phyloP scores from a whole-genome alignment of 768 basidiomycete genomes.

The Kwoniella botswanensis region DNA sequence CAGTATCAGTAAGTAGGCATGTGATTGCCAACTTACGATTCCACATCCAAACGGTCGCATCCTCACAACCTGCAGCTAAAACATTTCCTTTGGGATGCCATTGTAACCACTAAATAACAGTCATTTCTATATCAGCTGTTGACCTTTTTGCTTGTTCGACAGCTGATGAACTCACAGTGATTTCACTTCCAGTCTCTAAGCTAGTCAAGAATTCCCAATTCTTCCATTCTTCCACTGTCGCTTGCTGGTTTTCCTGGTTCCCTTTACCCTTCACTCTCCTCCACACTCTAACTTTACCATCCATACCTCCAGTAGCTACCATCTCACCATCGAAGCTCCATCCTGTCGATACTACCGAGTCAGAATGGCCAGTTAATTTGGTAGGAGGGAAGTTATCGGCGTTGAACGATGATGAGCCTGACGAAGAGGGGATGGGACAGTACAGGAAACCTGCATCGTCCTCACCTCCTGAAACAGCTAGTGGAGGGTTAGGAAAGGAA shows the following conservation, averaged over 20 bases:
- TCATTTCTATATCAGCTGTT: background rate
- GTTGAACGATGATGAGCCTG: constrained; percentile 37
- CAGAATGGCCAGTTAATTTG: constrained; percentile 87
- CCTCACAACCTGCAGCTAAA: constrained; percentile 88
- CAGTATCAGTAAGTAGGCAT: too few relatives aligned
- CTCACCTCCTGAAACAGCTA: constrained; percentile 91
- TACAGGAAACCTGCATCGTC: constrained; percentile 92
- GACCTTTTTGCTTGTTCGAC: background rate
- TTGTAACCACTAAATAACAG: constrained; percentile 72
- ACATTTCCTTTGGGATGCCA: constrained; percentile 96
- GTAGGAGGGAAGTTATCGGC: constrained; percentile 47
- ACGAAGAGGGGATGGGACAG: constrained; percentile 48
- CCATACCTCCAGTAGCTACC: constrained; percentile 97
- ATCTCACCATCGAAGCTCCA: constrained; percentile 91
- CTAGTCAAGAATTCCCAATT: constrained; percentile 95
- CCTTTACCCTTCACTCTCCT: constrained; percentile 65
- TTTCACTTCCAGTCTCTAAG: constrained; percentile 92
- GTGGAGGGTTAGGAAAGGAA: constrained; percentile 65
- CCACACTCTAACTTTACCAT: constrained; percentile 93
- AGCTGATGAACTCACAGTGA: constrained; percentile 69
- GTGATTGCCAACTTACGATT: constrained; percentile 68
- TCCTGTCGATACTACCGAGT: constrained; percentile 78
- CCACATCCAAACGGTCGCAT: constrained; percentile 95
- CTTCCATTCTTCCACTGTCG: constrained; percentile 68
- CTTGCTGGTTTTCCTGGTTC: constrained; percentile 42